Base-by-base conservation (phyloP, 352 stramenopile genomes). In the Phytophthora colocasiae region DNA sequence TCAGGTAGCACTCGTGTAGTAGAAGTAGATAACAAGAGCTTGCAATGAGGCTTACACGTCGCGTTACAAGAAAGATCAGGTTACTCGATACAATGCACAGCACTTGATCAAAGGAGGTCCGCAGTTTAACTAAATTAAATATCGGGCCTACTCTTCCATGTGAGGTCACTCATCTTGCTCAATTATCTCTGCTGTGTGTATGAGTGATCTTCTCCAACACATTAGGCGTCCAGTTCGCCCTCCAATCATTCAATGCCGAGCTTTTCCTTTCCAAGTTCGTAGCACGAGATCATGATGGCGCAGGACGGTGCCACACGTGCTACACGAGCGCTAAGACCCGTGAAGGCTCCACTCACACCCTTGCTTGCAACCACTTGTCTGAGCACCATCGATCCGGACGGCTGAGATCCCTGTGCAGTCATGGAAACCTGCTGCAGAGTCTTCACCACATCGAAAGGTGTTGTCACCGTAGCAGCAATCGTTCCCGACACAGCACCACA, bases 371-470 rank as follows among this genome's bases (percentile, higher is more conserved):
- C 58, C 17, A 94, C 73, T 58, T 87, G 75, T 51, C 68, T 58
- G 27, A 94, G 69, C 27, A 92, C 59, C 27, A 58, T 19, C 17
- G 64, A 51, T 2, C 77, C 80, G 2, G 81, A 85, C 10, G 69
- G 59, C 6, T 76, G 60, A n/a, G 70, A 68, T 44, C 69, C 66
- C 50, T 84, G 54, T 14, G 58, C 66, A 11, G 63, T 65, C 58
- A 78, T 74, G 29, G 79, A 71, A 26, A 97, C 86, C 63, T 97
- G 90, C 60, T 92, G 80, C 24, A 97, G 75, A 29, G 96, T 99
- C 75, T 99, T 99, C 43, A 98, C 87, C 43, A 99, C 93, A 74
- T 99, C 97, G 58, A 98, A 98, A 1, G 97, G 96, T 6, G 95
- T 99, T 34, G 96, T 99, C 22, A 93, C 64, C 8, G 85, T 90